Evolutionary conservation across 2,329 filamentous ascomycete species (phyloP).

Genomic region (Scortechinia acanthostroma): DNA sequence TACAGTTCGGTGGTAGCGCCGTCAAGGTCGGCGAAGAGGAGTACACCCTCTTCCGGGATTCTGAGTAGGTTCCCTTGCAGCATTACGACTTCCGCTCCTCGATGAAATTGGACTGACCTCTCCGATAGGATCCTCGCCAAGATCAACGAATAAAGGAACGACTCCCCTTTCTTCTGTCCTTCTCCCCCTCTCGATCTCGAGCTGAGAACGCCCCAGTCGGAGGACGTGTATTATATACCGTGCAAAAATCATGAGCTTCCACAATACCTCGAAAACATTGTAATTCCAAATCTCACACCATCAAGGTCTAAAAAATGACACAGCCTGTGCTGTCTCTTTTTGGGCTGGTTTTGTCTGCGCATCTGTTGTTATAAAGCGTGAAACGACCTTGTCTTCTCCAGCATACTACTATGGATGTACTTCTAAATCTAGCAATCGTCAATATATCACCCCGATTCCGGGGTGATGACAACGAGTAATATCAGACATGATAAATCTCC

Average conservation of each 20-base stretch:
- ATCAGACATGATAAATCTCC: not conserved
- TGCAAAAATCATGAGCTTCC: not conserved
- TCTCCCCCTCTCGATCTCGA: not conserved
- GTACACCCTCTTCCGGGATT: constrained; percentile 90
- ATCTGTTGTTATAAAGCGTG: not conserved
- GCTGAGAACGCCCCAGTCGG: not conserved
- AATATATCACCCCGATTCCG: not conserved
- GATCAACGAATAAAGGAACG: constrained; percentile 65
- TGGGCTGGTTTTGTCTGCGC: not conserved
- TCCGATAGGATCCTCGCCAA: constrained; percentile 79
- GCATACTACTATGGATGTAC: not conserved
- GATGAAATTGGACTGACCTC: constrained; percentile 10
- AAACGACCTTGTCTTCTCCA: not conserved
- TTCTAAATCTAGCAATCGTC: not conserved
- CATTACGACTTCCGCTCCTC: constrained; percentile 6
- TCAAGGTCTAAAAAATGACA: no score
- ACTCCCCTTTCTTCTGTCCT: not conserved
- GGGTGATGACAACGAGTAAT: not conserved
- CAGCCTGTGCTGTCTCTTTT: no score
- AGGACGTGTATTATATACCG: constrained; percentile 1
- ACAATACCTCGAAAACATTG: no score
- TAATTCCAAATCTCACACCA: no score
- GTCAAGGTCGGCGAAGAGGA: constrained; percentile 98
- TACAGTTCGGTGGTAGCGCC: constrained; percentile 81
- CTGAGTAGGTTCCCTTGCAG: constrained; percentile 68